Evolutionary conservation across 2,329 filamentous ascomycete species (phyloP).

Genomic region (Leptographium lundbergii): DNA sequence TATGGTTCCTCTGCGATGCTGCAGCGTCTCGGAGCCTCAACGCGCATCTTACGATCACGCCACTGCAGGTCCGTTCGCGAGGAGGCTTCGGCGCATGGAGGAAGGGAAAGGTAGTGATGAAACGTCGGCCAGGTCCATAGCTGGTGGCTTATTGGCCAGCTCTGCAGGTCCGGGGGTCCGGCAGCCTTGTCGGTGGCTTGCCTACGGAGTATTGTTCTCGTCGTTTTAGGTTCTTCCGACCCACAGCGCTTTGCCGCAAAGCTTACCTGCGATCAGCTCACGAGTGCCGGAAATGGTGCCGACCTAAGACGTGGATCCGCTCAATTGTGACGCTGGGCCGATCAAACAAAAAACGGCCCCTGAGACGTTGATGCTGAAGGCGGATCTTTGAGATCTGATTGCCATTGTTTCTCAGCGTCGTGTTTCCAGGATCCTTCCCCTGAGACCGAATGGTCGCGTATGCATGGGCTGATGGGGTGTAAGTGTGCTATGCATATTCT

Average conservation of each 20-base stretch:
- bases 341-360: background rate
- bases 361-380: background rate
- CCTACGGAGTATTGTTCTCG: background rate
- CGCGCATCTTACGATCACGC: background rate
- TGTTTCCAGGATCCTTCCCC: background rate
- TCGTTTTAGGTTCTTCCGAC: background rate
- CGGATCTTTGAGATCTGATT: background rate
- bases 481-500: too few species aligned
- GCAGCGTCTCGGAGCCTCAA: background rate
- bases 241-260: background rate
- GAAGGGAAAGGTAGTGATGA: too few species aligned
- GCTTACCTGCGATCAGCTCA: conserved; percentile 6
- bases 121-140: background rate
- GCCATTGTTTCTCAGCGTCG: background rate
- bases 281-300: conserved; percentile 7
- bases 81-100: background rate
- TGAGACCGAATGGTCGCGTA: background rate
- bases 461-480: background rate
- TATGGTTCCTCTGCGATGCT: too few species aligned
- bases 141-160: background rate
- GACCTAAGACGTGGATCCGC: conserved; percentile 3
- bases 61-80: background rate
- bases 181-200: background rate
- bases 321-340: background rate
- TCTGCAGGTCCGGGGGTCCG: background rate